Conservation (phyloP, 2,329 filamentous ascomycete species). For the Aspergillus spinulosporus region DNA sequence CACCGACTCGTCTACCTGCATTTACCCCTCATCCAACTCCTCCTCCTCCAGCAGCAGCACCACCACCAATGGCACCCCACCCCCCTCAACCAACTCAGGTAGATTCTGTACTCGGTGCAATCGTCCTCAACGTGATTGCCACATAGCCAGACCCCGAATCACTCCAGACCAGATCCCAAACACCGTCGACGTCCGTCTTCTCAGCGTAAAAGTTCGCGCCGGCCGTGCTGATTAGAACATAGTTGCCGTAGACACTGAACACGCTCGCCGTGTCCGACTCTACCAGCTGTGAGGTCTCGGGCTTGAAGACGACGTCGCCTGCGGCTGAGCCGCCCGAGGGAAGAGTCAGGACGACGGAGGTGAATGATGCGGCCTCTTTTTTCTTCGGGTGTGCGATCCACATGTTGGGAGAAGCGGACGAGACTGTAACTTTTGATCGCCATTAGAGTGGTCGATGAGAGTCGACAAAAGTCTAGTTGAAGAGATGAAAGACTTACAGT, state of each 20-base stretch:
- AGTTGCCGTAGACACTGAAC: conserved; percentile 2
- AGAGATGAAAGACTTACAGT: conserved; percentile 14
- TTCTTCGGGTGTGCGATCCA: conserved; percentile 8
- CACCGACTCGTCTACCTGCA: too few relatives aligned
- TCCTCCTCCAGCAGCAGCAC: not conserved
- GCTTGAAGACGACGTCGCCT: not conserved
- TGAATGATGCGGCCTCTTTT: not conserved
- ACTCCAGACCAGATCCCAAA: conserved; percentile 4
- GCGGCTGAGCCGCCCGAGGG: not conserved
- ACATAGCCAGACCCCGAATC: not conserved
- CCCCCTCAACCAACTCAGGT: not conserved
- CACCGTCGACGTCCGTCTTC: not conserved
- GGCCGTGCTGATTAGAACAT: not conserved
- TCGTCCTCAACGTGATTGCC: conserved; percentile 5
- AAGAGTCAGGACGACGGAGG: not conserved
- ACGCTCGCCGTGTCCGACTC: not conserved
- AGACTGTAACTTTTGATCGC: not conserved
- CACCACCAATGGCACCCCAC: too few relatives aligned
- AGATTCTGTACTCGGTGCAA: conserved; percentile 3
- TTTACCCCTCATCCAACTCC: too few relatives aligned
- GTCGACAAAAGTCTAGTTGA: not conserved
- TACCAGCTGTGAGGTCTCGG: not conserved
- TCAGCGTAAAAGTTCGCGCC: conserved; percentile 7
- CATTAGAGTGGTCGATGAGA: not conserved
- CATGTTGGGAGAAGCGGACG: not conserved